Conservation (phyloP, 306 rosid species). For the Elaeagnus macrophylla region DNA sequence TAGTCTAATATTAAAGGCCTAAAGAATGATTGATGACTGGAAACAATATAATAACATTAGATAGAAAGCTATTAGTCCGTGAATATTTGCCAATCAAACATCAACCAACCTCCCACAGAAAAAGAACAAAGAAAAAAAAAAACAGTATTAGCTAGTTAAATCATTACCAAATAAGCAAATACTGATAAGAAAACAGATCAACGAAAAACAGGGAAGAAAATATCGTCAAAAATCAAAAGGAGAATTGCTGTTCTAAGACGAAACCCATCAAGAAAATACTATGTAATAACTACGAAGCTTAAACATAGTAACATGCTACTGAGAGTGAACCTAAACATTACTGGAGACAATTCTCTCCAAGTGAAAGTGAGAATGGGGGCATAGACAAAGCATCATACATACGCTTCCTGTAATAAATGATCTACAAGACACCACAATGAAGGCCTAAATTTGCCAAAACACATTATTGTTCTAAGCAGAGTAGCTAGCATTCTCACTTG, state of each 20-base stretch:
- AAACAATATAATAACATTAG: conserved; percentile 7
- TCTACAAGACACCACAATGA: too few relatives aligned
- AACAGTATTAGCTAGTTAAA: conserved; percentile 22
- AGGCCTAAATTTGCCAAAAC: too few relatives aligned
- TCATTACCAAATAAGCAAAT: conserved; percentile 23
- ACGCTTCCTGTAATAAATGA: too few relatives aligned
- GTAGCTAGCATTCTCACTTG: too few relatives aligned
- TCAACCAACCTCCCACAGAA: conserved; percentile 21
- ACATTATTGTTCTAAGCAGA: too few relatives aligned
- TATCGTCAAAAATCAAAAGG: conserved; percentile 1
- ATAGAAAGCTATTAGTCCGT: conserved; percentile 18
- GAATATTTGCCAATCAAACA: conserved; percentile 32
- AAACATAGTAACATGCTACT: too few relatives aligned
- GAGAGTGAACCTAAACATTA: too few relatives aligned
- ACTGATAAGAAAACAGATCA: conserved; percentile 30
- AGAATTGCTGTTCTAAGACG: conserved; percentile 11
- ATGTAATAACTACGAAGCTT: too few relatives aligned
- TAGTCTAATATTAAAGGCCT: conserved; percentile 24
- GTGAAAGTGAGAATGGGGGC: too few relatives aligned
- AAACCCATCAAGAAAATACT: conserved; percentile 23
- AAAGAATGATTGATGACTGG: conserved; percentile 16
- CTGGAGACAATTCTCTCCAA: too few relatives aligned
- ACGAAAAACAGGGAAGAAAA: conserved; percentile 6
- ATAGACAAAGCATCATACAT: too few relatives aligned
- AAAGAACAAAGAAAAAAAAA: too few relatives aligned